Evolutionary conservation across 352 stramenopile genomes (phyloP).

Genomic region (Peronospora tabacina): DNA sequence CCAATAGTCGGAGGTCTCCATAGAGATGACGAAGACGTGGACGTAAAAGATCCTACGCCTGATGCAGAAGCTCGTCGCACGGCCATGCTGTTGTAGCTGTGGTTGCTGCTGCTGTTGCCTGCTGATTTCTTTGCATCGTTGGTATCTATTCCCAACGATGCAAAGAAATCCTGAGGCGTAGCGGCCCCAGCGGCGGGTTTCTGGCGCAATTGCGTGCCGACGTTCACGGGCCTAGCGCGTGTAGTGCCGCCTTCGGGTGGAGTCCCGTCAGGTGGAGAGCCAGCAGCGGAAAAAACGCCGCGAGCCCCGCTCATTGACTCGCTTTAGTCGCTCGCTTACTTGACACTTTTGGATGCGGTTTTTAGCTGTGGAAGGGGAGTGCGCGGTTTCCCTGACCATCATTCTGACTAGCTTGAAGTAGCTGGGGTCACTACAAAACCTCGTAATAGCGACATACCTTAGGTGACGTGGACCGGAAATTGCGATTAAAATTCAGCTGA

Average conservation of each 20-base stretch:
- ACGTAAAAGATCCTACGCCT: constrained; percentile 1
- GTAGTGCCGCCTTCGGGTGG: constrained; percentile 8
- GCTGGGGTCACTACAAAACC: constrained; percentile 3
- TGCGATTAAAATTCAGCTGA: no score
- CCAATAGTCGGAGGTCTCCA: constrained; percentile 24
- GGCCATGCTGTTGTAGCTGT: constrained; percentile 30
- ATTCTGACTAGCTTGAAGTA: constrained; percentile 13
- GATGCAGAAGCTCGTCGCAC: constrained; percentile 16
- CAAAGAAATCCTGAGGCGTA: constrained; percentile 47
- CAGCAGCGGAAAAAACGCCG: constrained; percentile 22
- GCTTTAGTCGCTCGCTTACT: background rate
- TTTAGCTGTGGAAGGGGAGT: constrained; percentile 15
- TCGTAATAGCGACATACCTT: constrained; percentile 9
- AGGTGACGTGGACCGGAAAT: background rate
- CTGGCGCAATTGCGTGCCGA: constrained; percentile 50
- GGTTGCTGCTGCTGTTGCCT: constrained; percentile 29
- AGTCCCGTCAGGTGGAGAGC: background rate
- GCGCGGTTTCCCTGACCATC: constrained; percentile 11
- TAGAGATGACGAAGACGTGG: constrained; percentile 10
- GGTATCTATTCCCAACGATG: constrained; percentile 39
- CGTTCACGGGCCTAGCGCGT: constrained; percentile 39
- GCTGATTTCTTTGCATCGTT: constrained; percentile 11
- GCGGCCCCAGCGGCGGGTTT: constrained; percentile 30
- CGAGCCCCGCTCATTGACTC: constrained; percentile 28
- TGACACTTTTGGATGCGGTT: constrained; percentile 26